Conservation (phyloP, 2,329 filamentous ascomycete genomes). For the Apiospora koreana region DNA sequence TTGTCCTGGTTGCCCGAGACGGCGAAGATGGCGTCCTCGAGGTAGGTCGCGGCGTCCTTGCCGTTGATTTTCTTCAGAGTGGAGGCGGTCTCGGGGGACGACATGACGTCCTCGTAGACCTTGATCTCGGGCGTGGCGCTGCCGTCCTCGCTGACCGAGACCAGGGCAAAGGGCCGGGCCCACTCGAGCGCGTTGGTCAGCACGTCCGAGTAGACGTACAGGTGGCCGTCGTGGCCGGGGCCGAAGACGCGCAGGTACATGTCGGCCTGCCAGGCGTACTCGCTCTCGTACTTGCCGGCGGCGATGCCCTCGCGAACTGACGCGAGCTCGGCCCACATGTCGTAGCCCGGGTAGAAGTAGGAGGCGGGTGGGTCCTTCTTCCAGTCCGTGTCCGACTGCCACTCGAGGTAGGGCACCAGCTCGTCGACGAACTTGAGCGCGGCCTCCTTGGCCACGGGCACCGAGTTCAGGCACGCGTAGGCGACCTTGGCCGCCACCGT, state of each 20-base stretch:
- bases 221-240: conserved; percentile 43
- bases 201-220: conserved; percentile 42
- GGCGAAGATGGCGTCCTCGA: conserved; percentile 31
- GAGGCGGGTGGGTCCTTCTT: conserved; percentile 39
- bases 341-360: conserved; percentile 40
- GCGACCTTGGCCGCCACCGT: conserved; percentile 39
- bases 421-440: conserved; percentile 41
- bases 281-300: conserved; percentile 37
- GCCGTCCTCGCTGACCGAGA: conserved; percentile 32
- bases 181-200: conserved; percentile 39
- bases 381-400: conserved; percentile 40
- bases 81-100: conserved; percentile 30
- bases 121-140: conserved; percentile 31
- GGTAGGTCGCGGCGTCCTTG: conserved; percentile 28
- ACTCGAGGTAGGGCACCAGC: conserved; percentile 42
- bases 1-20: conserved; percentile 38
- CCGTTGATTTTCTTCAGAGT: conserved; percentile 32
- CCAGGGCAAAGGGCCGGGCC: conserved; percentile 30
- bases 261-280: conserved; percentile 43
- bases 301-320: conserved; percentile 33
- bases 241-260: conserved; percentile 40
- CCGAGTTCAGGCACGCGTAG: conserved; percentile 41
- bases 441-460: conserved; percentile 39
- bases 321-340: conserved; percentile 38
- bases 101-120: conserved; percentile 35